A percentile compares a stretch with the other conserved stretches of the same genome.
These are phyloP conservation scores for Aechmea fasciata DNA, from an alignment of 176 grass and related monocot species.

Conservation along the genomic window DNA sequence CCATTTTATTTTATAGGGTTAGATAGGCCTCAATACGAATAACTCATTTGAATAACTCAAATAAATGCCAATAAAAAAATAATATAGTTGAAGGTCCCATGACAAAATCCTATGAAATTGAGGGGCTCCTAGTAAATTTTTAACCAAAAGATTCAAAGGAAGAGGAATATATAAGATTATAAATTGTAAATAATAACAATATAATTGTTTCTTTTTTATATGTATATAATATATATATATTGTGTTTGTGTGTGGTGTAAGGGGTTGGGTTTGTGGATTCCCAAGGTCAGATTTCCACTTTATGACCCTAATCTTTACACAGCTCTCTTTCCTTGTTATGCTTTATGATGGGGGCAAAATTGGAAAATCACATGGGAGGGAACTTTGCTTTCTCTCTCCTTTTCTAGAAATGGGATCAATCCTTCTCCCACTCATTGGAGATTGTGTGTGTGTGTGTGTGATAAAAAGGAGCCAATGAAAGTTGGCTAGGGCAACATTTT, in stretches of 20 bases:
- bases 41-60: too few relatives aligned
- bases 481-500: background rate
- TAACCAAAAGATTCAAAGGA: background rate
- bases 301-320: slow-evolving; percentile 28
- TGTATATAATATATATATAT: slow-evolving; percentile 28
- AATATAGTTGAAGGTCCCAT: too few relatives aligned
- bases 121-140: too few relatives aligned
- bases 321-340: background rate
- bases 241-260: slow-evolving; percentile 27
- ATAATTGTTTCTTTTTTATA: slow-evolving; percentile 10
- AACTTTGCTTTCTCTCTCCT: slow-evolving; percentile 1
- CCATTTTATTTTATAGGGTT: too few relatives aligned
- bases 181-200: slow-evolving; percentile 21
- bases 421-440: too few relatives aligned
- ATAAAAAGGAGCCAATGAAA: slow-evolving; percentile 11
- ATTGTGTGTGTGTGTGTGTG: too few relatives aligned
- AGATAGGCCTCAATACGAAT: too few relatives aligned
- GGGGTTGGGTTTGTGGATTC: slow-evolving; percentile 24
- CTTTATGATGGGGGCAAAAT: slow-evolving; percentile 9
- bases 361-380: slow-evolving; percentile 2
- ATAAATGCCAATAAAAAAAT: too few relatives aligned
- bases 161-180: slow-evolving; percentile 6
- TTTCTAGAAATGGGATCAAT: slow-evolving; percentile 4
- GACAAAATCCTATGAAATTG: too few relatives aligned
- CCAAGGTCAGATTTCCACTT: slow-evolving; percentile 74